Conservation (phyloP, 345 rosid species). For the Theobroma cacao region DNA sequence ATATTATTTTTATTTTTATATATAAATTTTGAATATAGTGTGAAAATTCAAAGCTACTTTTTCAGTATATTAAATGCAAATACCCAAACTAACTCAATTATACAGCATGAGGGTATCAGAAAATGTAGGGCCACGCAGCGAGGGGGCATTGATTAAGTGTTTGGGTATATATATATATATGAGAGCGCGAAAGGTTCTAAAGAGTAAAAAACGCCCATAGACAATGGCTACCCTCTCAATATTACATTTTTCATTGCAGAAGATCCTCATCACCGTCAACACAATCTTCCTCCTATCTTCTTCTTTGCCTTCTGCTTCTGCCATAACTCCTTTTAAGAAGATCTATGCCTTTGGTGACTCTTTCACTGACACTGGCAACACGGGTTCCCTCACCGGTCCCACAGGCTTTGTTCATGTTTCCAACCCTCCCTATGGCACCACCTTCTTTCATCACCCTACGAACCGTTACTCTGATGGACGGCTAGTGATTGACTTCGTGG, state of each 20-base stretch:
- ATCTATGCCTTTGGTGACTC: conserved; percentile 94
- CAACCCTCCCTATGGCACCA: conserved; percentile 69
- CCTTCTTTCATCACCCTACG: conserved; percentile 76
- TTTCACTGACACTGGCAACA: conserved; percentile 95
- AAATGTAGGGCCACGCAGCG: neutral
- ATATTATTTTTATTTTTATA: too few species aligned
- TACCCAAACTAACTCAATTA: neutral
- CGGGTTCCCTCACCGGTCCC: conserved; percentile 60
- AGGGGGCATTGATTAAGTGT: neutral
- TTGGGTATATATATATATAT: neutral
- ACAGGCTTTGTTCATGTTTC: conserved; percentile 78
- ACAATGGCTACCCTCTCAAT: conserved; percentile 2
- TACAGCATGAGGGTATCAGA: neutral
- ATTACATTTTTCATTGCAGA: neutral
- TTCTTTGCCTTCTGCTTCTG: conserved; percentile 6
- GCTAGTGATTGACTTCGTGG: conserved; percentile 78
- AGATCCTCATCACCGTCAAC: conserved; percentile 17
- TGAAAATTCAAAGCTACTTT: too few species aligned
- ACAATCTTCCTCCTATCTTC: conserved; percentile 18
- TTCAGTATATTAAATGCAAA: neutral
- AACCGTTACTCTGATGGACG: conserved; percentile 94
- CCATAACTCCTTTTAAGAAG: conserved; percentile 48
- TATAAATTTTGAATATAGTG: too few species aligned
- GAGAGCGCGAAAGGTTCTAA: neutral
- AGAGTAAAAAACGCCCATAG: neutral